Conservation (phyloP, 805 yeast species). For the Pichia gijzeniarum region DNA sequence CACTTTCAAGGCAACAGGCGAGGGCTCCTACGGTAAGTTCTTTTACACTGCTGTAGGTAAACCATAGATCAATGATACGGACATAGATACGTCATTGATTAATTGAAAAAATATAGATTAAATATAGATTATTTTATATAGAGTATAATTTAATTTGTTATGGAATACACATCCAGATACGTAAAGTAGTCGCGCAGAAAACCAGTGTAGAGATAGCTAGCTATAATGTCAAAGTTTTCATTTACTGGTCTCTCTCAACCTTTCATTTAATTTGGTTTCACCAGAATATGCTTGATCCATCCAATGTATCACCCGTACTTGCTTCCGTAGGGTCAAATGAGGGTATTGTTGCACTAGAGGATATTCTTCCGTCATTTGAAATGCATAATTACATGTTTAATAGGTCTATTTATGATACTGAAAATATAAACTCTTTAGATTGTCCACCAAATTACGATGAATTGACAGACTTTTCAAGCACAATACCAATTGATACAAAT, state of each 20-base stretch:
- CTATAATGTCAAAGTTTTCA: too few species aligned
- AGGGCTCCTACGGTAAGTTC: conserved; percentile 52
- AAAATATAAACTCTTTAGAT: conserved; percentile 3
- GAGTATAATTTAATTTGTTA: too few species aligned
- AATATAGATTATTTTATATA: too few species aligned
- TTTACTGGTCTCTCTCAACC: too few species aligned
- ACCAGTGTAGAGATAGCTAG: too few species aligned
- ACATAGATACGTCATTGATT: not conserved
- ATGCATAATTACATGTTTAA: conserved; percentile 45
- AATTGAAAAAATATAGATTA: too few species aligned
- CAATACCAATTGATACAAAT: conserved; percentile 5
- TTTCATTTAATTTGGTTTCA: too few species aligned
- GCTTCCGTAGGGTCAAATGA: not conserved
- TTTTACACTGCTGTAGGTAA: conserved; percentile 48
- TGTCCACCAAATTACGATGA: conserved; percentile 23
- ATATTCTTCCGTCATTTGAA: conserved; percentile 63
- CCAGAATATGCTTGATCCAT: too few species aligned
- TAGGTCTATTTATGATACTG: conserved; percentile 17
- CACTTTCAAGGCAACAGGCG: conserved; percentile 43
- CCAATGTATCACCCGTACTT: too few species aligned
- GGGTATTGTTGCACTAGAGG: conserved; percentile 24
- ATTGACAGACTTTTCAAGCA: not conserved
- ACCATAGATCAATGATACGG: conserved; percentile 1
- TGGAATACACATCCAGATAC: too few species aligned
- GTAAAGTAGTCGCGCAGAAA: too few species aligned